Conservation (phyloP, 2,329 filamentous ascomycete genomes). For the Clarireedia monteithiana region DNA sequence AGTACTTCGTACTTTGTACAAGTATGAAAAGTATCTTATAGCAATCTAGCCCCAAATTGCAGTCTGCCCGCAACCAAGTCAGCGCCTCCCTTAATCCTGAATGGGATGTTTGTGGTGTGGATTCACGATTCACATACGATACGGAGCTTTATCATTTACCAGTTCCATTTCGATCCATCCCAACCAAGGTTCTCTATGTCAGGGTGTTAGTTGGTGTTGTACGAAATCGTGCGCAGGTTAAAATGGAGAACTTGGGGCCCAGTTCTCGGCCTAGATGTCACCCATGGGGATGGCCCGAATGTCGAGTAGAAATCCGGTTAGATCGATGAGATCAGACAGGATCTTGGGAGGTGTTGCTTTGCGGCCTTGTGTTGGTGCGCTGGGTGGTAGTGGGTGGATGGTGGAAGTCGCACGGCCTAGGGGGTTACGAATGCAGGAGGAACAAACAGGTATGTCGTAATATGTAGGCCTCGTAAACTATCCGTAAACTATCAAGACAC, state of each 20-base stretch:
- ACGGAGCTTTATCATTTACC: no score
- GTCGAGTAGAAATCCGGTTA: not conserved
- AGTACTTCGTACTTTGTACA: not conserved
- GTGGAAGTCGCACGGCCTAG: not conserved
- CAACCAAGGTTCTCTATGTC: not conserved
- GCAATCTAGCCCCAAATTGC: slow-evolving; percentile 5
- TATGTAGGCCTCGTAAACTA: slow-evolving; percentile 3
- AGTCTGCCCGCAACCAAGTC: not conserved
- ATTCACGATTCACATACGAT: not conserved
- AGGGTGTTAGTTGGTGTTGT: not conserved
- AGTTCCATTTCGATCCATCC: not conserved
- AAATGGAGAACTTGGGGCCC: slow-evolving; percentile 1
- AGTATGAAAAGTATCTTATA: not conserved
- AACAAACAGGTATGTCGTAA: not conserved
- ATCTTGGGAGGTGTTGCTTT: not conserved
- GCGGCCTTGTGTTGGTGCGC: not conserved
- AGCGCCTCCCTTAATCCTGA: not conserved
- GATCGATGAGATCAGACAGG: not conserved
- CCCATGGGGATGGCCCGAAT: not conserved
- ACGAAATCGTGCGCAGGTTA: slow-evolving; percentile 3
- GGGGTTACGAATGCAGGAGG: not conserved
- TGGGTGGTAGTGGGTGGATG: not conserved
- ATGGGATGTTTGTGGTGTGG: not conserved
- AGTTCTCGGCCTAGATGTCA: not conserved
- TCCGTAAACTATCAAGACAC: slow-evolving; percentile 2